Evolutionary conservation across 305 asterid species (phyloP), one percentile per base, ranked within the genome.

Genomic region (Rubia occidens): DNA sequence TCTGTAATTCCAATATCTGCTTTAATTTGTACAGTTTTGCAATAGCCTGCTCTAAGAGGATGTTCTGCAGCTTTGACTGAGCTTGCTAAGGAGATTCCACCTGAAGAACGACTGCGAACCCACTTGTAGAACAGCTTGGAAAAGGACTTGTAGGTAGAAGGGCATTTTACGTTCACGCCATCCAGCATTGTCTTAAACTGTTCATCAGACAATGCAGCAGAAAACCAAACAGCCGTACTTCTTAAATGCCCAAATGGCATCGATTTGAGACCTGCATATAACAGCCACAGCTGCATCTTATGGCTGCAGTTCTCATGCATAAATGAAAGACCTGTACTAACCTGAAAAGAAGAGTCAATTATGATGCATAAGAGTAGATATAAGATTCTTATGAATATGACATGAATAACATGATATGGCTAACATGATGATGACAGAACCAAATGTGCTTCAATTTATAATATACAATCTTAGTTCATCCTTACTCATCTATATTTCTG

Each of bases 181-280:
- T 74, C 78, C 72, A 86, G 78, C 77, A 89, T 71, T 44, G 80
- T 77, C 74, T 72, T 79, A 39, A 83, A 78, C 75, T 87, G 88
- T 40, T 76, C 80, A 77, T 84, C 88, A 9, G 81, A 82, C 56
- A 89, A 78, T 63, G 85, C 80, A 78, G 89, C 70, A 68, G 90
- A 86, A 82, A 86, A 86, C 96, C 95, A 89, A 75, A 83, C 75
- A 64, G 81, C 75, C 3, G 84, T 76, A 75, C 85, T 85, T 76
- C 79, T 86, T 63, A 89, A 87, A 76, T 87, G 75, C 69, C 96
- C 96, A 69, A 89, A 87, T 29, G 95, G 96, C 90, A 89, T 88
- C 77, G 82, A 83, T 58, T 74, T 79, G 49, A 87, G 88, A 81
- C 88, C 76, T 67, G 87, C 78, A 75, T 82, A 85, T 66, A 87